Conservation (phyloP, 1,139 yeast genomes). For the Kluyveromyces marxianus region DNA sequence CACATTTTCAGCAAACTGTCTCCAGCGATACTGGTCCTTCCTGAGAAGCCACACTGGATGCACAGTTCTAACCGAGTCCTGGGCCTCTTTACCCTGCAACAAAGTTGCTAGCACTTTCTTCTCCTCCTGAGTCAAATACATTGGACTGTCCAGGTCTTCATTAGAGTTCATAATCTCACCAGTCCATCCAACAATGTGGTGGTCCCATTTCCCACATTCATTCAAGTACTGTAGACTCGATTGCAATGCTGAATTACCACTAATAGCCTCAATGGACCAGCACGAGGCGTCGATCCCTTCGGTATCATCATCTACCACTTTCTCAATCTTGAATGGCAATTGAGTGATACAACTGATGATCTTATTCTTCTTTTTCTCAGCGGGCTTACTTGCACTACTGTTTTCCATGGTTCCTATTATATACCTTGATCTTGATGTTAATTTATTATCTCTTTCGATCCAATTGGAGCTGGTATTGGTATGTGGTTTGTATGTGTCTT, state of each 20-base stretch:
- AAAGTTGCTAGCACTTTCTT: constrained; percentile 33
- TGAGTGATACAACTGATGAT: constrained; percentile 33
- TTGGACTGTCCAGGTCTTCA: constrained; percentile 40
- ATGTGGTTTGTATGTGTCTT: no score
- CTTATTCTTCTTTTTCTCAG: constrained; percentile 17
- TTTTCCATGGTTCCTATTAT: not conserved
- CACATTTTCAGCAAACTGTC: constrained; percentile 80
- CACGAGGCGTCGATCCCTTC: constrained; percentile 6
- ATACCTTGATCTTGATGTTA: not conserved
- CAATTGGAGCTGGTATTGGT: no score
- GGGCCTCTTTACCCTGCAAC: constrained; percentile 34
- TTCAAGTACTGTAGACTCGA: constrained; percentile 63
- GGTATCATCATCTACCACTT: constrained; percentile 13
- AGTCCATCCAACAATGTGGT: constrained; percentile 89
- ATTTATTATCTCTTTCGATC: no score
- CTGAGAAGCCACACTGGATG: constrained; percentile 85
- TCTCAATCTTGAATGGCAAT: constrained; percentile 29
- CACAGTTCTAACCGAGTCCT: constrained; percentile 43
- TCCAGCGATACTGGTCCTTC: constrained; percentile 67
- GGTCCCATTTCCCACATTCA: constrained; percentile 73
- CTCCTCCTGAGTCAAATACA: constrained; percentile 52
- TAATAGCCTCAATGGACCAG: constrained; percentile 55
- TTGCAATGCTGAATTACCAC: constrained; percentile 82
- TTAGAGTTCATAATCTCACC: constrained; percentile 62
- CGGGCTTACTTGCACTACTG: not conserved